phyloP scores from a whole-genome alignment of 805 yeast genomes.

The Pichia californica region DNA sequence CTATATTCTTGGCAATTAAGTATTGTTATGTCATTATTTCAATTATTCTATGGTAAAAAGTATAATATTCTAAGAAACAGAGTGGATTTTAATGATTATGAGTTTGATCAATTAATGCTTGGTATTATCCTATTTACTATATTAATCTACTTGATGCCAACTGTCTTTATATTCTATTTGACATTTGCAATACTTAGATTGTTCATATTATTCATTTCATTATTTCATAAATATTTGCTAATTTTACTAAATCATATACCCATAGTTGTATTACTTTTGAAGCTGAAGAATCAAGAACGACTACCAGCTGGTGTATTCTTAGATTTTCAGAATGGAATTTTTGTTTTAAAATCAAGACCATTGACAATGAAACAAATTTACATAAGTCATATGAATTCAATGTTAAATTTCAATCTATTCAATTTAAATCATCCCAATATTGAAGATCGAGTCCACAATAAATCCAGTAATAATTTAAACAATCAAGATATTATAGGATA shows the following conservation, averaged over 20 bases:
- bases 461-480: background rate
- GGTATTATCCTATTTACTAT: conserved; percentile 88
- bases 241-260: conserved; percentile 80
- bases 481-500: background rate
- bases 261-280: conserved; percentile 69
- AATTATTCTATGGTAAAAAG: conserved; percentile 84
- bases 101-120: conserved; percentile 75
- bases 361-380: conserved; percentile 23
- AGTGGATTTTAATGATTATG: conserved; percentile 79
- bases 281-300: conserved; percentile 70
- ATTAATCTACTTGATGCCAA: conserved; percentile 72
- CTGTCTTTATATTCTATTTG: conserved; percentile 77
- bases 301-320: conserved; percentile 48
- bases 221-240: conserved; percentile 50
- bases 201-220: conserved; percentile 39
- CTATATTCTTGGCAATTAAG: conserved; percentile 71
- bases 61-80: conserved; percentile 78
- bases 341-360: conserved; percentile 23
- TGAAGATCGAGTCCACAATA: background rate
- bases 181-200: conserved; percentile 62
- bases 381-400: conserved; percentile 24
- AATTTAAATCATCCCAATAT: conserved; percentile 14
- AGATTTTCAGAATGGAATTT: conserved; percentile 14
- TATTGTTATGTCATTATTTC: conserved; percentile 65
- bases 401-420: conserved; percentile 24